Evolutionary conservation across 106 monocot species (phyloP), one percentile per base, ranked within the genome.

Genomic region (Cymbidium sinense): DNA sequence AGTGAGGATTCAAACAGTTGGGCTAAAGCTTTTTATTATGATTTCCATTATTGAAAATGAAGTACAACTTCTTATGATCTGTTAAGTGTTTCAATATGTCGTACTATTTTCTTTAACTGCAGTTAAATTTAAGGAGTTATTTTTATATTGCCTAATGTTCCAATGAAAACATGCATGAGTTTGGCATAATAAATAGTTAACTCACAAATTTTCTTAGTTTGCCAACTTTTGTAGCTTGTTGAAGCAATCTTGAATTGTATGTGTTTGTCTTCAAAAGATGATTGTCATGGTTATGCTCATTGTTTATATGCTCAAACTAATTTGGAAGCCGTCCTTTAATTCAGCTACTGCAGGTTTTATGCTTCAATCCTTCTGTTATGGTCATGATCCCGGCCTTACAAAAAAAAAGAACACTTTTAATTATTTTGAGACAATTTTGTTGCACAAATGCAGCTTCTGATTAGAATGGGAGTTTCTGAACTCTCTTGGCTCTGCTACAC

Each of bases 401-500:
- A n/a, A n/a, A n/a, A n/a, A 10, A 71, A 71, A 36, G 10, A 67
- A 33, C 10, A 6, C 30, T 67, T 13, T 67, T 7, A 36, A 8
- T 39, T 39, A 34, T 71, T 71, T 71, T 71, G 12, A 44, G 23
- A 7, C 19, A 27, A 27, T 27, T 44, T 43, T 74, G 74, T 74
- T 74, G 7, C 0, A 25, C 23, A 43, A 71, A 71, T 74, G 74
- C 27, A 43, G 74, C 41, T 44, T 74, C 41, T 74, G 74, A 28
- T 43, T 71, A 71, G 28, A 27, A 39, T 35, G 20, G 41, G 50
- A 21, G 55, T 54, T 76, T 51, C 55, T 54, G 55, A 52, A 55
- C 35, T 76, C 30, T 9, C 23, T 74, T 81, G 81, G 70, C 34
- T 70, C 50, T 74, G 74, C 44, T 47, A 35, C 74, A 74, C 74